Evolutionary conservation across 2,329 filamentous ascomycete species (phyloP).

Genomic region (Ophiostoma australiae): DNA sequence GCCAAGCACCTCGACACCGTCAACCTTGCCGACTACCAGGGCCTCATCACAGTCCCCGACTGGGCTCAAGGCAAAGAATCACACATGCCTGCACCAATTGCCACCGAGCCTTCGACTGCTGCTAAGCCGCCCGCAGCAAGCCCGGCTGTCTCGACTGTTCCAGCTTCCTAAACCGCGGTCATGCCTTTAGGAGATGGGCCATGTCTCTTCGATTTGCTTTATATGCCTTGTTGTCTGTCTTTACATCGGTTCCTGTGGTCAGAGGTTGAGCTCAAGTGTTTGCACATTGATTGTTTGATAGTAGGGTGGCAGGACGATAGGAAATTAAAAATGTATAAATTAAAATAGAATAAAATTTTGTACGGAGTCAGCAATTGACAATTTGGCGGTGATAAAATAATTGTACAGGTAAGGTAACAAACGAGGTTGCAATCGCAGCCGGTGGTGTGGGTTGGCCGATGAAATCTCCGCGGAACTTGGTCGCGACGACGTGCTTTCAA

Average conservation of each 20-base stretch:
- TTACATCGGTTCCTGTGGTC: no score
- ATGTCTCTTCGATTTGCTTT: no score
- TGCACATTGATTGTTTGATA: not conserved
- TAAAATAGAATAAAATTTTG: no score
- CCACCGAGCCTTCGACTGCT: not conserved
- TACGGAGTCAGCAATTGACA: no score
- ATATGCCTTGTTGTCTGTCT: no score
- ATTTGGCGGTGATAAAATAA: not conserved
- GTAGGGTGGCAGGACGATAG: not conserved
- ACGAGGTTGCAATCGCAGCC: not conserved
- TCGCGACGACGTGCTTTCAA: not conserved
- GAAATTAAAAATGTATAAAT: not conserved
- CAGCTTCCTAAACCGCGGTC: not conserved
- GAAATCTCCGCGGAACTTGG: not conserved
- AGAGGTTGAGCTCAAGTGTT: not conserved
- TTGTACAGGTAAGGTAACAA: not conserved
- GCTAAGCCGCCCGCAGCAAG: not conserved
- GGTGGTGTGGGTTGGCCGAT: not conserved
- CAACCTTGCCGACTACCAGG: not conserved
- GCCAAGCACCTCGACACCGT: slow-evolving; percentile 3
- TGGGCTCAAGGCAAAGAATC: not conserved
- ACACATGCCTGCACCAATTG: not conserved
- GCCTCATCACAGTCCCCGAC: not conserved
- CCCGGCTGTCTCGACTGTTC: not conserved
- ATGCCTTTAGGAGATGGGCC: not conserved